Base-by-base conservation (phyloP, 441 rosid species). In the Gossypium trilobum region DNA sequence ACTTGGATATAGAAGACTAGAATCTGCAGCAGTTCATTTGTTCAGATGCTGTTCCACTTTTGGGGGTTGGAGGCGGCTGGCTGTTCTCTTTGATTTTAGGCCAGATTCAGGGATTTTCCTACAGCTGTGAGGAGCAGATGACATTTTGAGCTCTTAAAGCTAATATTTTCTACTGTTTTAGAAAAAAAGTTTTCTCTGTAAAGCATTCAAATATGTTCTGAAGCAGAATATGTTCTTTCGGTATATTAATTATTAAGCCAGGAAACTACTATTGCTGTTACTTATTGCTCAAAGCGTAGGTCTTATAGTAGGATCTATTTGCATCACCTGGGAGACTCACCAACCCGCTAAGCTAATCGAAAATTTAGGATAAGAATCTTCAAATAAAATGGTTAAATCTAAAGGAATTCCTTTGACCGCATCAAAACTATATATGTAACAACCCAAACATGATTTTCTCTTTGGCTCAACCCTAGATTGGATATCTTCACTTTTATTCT, bases 311-410 rank as follows among this genome's bases (percentile, higher is more conserved):
- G 33, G 56, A 65, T 22, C 36, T 13, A 65, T 46, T 65, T 65
- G 51, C 56, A 6, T n/a, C 6, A 22, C 13, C 36, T 46, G 36
- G 11, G 56, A 64, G 31, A n/a, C 20, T 23, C 36, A 17, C 56
- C 1, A 9, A 1, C 36, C n/a, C 13, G 22, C 48, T 46, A 14
- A 44, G 55, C 55, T 44, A 65, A 20, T 44, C 20, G 9, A 42
- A 20, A 65, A 42, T 65, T 23, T 65, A 44, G 56, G 31, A 46
- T 22, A 19, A 65, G 56, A 65, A 46, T 44, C 36, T 65, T 65
- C 56, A 22, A 65, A 20, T n/a, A 13, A 44, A 36, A 23, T 44
- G 20, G 13, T 65, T 46, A 65, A 22, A 22, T 65, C 56, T 65
- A 65, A 22, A 1, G 20, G 10, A 22, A 44, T 23, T 44, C 36